Evolutionary conservation across 441 rosid genomes (phyloP), one percentile per base, ranked within the genome.

Genomic region (Mallotus japonicus): DNA sequence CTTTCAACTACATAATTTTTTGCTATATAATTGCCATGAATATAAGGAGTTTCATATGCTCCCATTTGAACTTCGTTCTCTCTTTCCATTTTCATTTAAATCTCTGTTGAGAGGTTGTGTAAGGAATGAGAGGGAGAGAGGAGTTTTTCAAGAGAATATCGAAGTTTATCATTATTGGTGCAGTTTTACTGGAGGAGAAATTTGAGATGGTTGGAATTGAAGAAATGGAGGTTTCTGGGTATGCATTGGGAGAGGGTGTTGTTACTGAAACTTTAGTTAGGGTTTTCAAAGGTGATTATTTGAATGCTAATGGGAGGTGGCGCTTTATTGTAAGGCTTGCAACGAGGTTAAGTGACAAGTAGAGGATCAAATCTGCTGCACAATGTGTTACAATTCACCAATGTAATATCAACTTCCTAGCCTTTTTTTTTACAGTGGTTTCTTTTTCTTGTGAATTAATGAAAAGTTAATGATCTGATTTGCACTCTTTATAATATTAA

Each of bases 201-300:
- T 91, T 89, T 50, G 86, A 83, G 76, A 70, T 69, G 80, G 68
- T 90, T 8, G 85, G 86, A 66, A 81, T 91, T 34, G 77, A 84
- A 67, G 89, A 91, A 63, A 83, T 91, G 92, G 87, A 84, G 84
- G 90, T 89, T 68, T 90, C 91, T 19, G 86, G 75, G 54, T 90
- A 86, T 78, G 86, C 86, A 20, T 84, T 90, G 53, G 85, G 87
- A 44, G 93, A 84, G 71, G 93, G 89, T 75, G 85, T 89, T 55
- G 80, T 88, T 78, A 86, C 93, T 75, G 92, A 90, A 62, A 78
- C 83, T 54, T 55, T 87, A 70, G 77, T 73, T 24, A 76, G 82
- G 53, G 81, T 78, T 72, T 87, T 73, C 62, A 78, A 64, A 61
- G 88, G 87, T 2, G 79, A 81, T 83, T 86, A 80, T 76, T 73